Evolutionary conservation across 768 basidiomycete genomes (phyloP), one percentile per base, ranked within the genome.

Genomic region (Clitopilus passeckerianus): DNA sequence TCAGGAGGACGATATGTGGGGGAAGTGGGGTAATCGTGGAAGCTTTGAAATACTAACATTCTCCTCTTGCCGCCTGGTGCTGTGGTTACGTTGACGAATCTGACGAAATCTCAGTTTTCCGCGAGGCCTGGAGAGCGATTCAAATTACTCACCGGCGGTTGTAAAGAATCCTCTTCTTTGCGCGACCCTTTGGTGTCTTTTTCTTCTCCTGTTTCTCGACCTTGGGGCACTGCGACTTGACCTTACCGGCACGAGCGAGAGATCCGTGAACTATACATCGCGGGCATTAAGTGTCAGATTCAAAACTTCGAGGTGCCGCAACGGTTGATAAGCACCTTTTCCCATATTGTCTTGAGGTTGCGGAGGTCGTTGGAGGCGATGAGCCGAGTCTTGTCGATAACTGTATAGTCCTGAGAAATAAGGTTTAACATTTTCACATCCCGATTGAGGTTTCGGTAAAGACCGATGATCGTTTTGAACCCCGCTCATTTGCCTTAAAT

Each of bases 151-250:
- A 93, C 89, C 91, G 86, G 72, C 93, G 88, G 82, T 95, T 95
- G 85, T 95, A 96, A 64, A 93, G 79, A 66, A 92, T 66, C 54
- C 67, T 64, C 85, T 98, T 98, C 90, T 96, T 97, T 63, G 96
- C 96, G 73, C 96, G 93, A 63, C 96, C 96, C 79, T 90, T 96
- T 59, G 93, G 93, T 37, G 80, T 86, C 88, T 98, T 98, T 90
- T 95, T 95, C 90, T 97, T 98, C 82, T 98, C 96, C 81, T 96
- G 93, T 76, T 89, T 87, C 71, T 97, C 96, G 72, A 97, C 96
- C 80, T 98, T 98, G 70, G 95, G 95, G 70, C 90, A 92, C 80
- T 95, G 93, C 68, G 91, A 93, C 81, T 94, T 97, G 84, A 98
- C 96, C 86, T 98, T 98, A 76, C 95, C 95, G 74, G 95, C 95